Percentiles rank a stretch among this genome's conserved stretches.
These are phyloP conservation scores for Butyriboletus appendiculatus DNA, from an alignment of 1,284 basidiomycete species.

Conservation along the genomic window DNA sequence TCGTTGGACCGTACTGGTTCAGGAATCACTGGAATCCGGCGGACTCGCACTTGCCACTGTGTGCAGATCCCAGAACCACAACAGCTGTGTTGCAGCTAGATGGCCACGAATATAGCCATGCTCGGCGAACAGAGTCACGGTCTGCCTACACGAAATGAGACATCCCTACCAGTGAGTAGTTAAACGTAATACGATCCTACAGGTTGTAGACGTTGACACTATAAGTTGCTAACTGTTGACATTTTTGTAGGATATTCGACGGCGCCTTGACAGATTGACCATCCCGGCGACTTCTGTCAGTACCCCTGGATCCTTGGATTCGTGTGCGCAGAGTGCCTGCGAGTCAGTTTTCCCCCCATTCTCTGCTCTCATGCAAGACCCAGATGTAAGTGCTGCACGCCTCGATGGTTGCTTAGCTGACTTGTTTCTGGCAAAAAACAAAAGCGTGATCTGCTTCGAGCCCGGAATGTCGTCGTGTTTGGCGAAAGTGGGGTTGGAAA, in stretches of 20 bases:
- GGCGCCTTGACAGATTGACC: conserved; percentile 8
- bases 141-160: background rate
- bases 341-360: conserved; percentile 7
- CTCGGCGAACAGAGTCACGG: background rate
- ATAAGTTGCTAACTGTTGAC: conserved; percentile 2
- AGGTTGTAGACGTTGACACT: conserved; percentile 1
- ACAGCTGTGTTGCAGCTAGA: background rate
- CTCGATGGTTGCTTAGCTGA: background rate
- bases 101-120: conserved; percentile 1
- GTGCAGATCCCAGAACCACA: background rate
- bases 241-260: conserved; percentile 12
- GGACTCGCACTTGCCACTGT: background rate
- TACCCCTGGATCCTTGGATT: background rate
- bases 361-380: conserved; percentile 5
- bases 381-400: conserved; percentile 12
- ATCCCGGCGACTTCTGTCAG: conserved; percentile 12
- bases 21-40: background rate
- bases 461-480: conserved; percentile 32
- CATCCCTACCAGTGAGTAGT: conserved; percentile 12
- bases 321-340: conserved; percentile 12
- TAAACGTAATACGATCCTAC: background rate
- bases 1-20: background rate
- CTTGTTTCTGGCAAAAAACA: background rate
- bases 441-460: conserved; percentile 9
- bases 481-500: conserved; percentile 35